Evolutionary conservation across 148 eudicot genomes (phyloP), one percentile per base, ranked within the genome.

Genomic region (Camellia japonica): DNA sequence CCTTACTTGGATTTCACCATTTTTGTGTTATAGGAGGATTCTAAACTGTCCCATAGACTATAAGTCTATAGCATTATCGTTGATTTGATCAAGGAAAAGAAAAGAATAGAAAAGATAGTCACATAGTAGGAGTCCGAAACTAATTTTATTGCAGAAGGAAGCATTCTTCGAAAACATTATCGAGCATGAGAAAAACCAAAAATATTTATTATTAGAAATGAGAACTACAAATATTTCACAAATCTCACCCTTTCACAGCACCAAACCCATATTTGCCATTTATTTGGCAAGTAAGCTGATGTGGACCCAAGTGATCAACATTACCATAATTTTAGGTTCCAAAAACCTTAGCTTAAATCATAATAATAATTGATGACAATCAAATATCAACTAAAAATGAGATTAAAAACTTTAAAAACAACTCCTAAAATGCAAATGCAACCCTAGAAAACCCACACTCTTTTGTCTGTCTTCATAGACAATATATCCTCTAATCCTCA

Each of bases 271-370:
- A 38, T 23, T 7, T 49, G 60, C 73, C 73, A 64, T 60, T 51
- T 78, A 64, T 60, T 51, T 78, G 72, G 80, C 73, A 46, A 60
- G 56, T 69, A 69, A 42, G 80, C 63, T 78, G 80, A 64, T 47
- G 7, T 47, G 73, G 72, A 78, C 72, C 46, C 80, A 52, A 78
- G 49, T 15, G 14, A 15, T 54, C 71, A 64, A 7, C 55, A 68
- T 56, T 56, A 30, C 38, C 38, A 30, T 30, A 38, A 3, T 38
- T 18, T 20, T 59, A 60, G 58, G 68, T 69, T 59, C 66, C 56
- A 70, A 23, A 60, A 64, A 20, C 51, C 12, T 52, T 49, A 51
- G 46, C 51, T 7, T 65, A 43, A 30, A 12, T 75, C 51, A 38
- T 44, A 51, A 64, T 62, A 47, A 23, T n/a, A 42, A 43, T 44